Evolutionary conservation across 139 green algal genomes (phyloP), one percentile per base, ranked within the genome.

Genomic region (Astrephomene gubernaculifera): DNA sequence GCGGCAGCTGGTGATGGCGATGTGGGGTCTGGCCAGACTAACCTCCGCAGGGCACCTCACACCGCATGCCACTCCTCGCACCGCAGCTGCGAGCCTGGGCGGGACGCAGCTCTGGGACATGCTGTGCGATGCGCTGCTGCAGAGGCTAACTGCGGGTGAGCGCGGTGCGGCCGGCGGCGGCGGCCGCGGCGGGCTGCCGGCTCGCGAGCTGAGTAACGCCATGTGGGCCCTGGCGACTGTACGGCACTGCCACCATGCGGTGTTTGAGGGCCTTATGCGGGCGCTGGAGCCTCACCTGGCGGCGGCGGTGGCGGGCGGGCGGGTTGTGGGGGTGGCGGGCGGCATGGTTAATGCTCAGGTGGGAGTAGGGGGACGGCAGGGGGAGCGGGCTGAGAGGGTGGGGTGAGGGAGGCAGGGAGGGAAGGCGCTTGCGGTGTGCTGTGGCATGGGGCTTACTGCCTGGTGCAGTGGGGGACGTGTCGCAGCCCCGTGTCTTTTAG

Each of bases 201-300:
- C 43, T 0, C 61, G 78, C 38, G 78, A 84, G 78, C 31, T 75
- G 0, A 75, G 43, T 33, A 84, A 84, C 44, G 78, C 43, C 1
- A 41, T 84, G 78, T 74, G 61, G 63, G 78, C 78, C 8, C 60
- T 84, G 78, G 78, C 43, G 6, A 21, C 63, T 5, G 78, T 39
- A 25, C 43, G 63, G 38, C 60, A 76, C 25, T 54, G 14, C 53
- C 14, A n/a, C n/a, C 53, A 73, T 29, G 19, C 52, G 1, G 53
- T 73, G 33, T 71, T 79, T 12, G 38, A 10, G 29, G 81, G 52
- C 8, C 39, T 87, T 53, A 19, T 24, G 43, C 38, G 4, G 25
- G 81, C 69, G 29, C 49, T 79, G 36, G 39, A 72, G 68, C 57
- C 53, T 29, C 60, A 65, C 24, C 68, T 72, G 81, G 36, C 45